Conservation (phyloP, 2,329 filamentous ascomycete species). For the Fusarium palustre region DNA sequence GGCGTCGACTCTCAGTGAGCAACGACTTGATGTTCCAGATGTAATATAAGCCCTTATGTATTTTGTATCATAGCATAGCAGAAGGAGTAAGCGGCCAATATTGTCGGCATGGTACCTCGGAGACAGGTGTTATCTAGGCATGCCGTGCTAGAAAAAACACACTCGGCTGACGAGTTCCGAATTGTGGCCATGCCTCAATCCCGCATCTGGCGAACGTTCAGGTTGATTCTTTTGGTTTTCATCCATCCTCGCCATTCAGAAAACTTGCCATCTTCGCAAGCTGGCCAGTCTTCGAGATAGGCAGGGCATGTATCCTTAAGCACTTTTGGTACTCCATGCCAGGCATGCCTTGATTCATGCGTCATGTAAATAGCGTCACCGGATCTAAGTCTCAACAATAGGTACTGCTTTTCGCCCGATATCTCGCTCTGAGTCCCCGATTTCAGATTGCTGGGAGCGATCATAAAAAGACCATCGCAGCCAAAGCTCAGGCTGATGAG, state of each 20-base stretch:
- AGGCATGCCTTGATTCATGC: slow-evolving; percentile 83
- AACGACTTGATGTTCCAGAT: neutral
- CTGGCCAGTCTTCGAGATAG: slow-evolving; percentile 81
- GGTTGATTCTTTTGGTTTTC: slow-evolving; percentile 85
- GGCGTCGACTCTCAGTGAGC: neutral
- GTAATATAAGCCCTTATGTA: neutral
- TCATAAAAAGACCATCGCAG: slow-evolving; percentile 90
- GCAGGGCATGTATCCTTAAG: slow-evolving; percentile 81
- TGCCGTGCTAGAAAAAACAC: neutral
- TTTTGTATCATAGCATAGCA: slow-evolving; percentile 1
- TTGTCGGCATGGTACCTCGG: neutral
- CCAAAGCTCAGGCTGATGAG: slow-evolving; percentile 89
- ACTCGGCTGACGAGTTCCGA: neutral
- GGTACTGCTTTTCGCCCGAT: slow-evolving; percentile 58
- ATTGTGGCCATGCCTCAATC: slow-evolving; percentile 52
- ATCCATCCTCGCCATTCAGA: slow-evolving; percentile 88
- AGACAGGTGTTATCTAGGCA: neutral
- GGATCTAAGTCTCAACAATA: slow-evolving; percentile 77
- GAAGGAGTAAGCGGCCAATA: slow-evolving; percentile 2
- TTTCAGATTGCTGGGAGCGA: slow-evolving; percentile 68
- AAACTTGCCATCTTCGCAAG: slow-evolving; percentile 61
- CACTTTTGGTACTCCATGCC: slow-evolving; percentile 95
- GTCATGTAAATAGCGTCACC: slow-evolving; percentile 95
- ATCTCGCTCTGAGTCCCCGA: slow-evolving; percentile 25
- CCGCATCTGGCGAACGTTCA: slow-evolving; percentile 92